Evolutionary conservation across 2,329 filamentous ascomycete genomes (phyloP).

Genomic region (Pseudocercospora cruenta): DNA sequence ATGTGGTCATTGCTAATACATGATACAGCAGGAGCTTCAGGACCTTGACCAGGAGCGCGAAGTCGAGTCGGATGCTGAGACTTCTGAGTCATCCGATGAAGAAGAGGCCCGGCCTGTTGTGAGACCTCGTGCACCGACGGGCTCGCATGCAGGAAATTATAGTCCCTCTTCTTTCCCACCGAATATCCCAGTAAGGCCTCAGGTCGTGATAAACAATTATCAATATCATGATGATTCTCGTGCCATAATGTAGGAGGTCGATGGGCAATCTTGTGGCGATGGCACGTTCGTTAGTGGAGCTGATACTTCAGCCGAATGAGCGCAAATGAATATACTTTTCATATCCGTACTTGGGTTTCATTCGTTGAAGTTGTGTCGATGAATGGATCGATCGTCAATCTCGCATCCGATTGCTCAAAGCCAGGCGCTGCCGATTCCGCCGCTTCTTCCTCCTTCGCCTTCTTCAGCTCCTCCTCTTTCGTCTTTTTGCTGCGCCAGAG

Average conservation of each 20-base stretch:
- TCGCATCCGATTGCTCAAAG: background rate
- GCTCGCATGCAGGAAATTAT: background rate
- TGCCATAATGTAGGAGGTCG: background rate
- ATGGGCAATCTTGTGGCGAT: too few species aligned
- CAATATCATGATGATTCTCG: background rate
- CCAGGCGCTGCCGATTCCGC: background rate
- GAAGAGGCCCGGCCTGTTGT: too few species aligned
- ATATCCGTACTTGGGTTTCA: background rate
- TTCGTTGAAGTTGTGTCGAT: background rate
- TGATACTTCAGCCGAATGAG: too few species aligned
- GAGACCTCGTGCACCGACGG: background rate
- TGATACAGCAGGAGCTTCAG: background rate
- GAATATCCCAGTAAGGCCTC: background rate
- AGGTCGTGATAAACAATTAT: background rate
- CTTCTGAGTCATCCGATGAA: background rate
- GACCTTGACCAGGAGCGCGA: background rate
- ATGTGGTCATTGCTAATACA: background rate
- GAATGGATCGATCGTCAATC: background rate
- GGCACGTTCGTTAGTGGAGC: background rate
- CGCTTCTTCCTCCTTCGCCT: conserved; percentile 1
- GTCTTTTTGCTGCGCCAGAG: conserved; percentile 32
- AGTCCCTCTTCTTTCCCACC: background rate
- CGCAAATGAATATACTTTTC: too few species aligned
- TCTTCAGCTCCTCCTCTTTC: conserved; percentile 24
- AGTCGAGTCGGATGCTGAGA: background rate